phyloP scores from a whole-genome alignment of 331 rosid species.

The Malus hybrid region DNA sequence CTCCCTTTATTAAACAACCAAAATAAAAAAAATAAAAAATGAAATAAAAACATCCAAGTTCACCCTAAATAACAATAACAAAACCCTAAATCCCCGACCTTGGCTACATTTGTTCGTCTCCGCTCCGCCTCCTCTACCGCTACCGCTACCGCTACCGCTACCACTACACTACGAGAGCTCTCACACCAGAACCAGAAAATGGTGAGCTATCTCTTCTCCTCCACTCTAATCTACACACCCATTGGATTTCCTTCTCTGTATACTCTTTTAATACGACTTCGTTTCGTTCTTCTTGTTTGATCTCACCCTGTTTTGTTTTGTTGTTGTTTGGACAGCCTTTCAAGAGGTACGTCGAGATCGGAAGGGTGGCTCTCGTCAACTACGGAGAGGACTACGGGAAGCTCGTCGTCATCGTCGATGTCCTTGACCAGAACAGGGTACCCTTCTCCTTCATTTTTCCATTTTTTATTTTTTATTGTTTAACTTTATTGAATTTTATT shows the following conservation, averaged over 20 bases:
- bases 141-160: no score
- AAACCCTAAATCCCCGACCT: conserved; percentile 28
- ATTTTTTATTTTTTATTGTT: no score
- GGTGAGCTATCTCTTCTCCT: conserved; percentile 22
- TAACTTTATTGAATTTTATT: background rate
- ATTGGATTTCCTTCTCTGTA: background rate
- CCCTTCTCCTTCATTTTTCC: background rate
- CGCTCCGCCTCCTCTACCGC: background rate
- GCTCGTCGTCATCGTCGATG: conserved; percentile 93
- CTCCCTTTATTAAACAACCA: no score
- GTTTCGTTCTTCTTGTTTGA: background rate
- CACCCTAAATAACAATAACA: background rate
- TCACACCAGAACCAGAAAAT: conserved; percentile 23
- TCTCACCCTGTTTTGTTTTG: background rate
- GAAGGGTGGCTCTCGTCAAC: conserved; percentile 85
- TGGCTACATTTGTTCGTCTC: background rate
- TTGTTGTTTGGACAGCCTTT: conserved; percentile 47
- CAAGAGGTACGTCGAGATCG: conserved; percentile 91
- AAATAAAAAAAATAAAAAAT: no score
- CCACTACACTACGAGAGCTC: background rate
- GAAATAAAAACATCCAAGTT: no score
- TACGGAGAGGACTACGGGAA: conserved; percentile 78
- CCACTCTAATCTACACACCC: background rate
- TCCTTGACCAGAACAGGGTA: conserved; percentile 86
- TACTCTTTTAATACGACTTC: background rate